phyloP scores from a whole-genome alignment of 805 yeast species.

The Metschnikowia baotianmanensis region DNA sequence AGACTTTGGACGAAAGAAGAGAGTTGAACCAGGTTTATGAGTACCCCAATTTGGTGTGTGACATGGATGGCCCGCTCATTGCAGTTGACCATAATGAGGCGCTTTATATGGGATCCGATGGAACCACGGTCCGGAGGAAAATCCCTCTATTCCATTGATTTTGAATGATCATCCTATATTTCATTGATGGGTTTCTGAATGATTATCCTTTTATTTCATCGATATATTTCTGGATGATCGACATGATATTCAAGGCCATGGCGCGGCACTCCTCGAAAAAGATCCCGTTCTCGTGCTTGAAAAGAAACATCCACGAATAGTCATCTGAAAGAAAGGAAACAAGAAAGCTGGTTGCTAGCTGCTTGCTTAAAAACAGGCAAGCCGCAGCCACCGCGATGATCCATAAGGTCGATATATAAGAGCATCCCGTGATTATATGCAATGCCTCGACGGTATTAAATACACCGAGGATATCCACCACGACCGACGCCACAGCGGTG shows the following conservation, averaged over 20 bases:
- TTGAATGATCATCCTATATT: too few species aligned
- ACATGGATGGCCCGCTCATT: conserved; percentile 84
- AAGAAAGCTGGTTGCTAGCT: conserved; percentile 10
- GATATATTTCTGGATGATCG: too few species aligned
- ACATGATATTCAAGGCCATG: background rate
- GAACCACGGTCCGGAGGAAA: conserved; percentile 26
- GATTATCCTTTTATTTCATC: too few species aligned
- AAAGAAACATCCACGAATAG: conserved; percentile 4
- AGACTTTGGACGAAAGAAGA: conserved; percentile 75
- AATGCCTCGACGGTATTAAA: conserved; percentile 64
- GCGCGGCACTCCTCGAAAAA: background rate
- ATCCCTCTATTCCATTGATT: conserved; percentile 15
- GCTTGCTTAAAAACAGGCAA: conserved; percentile 12
- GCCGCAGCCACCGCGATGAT: conserved; percentile 9
- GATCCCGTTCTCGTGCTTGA: conserved; percentile 6
- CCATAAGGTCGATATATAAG: conserved; percentile 8
- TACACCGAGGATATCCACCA: conserved; percentile 59
- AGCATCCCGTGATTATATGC: conserved; percentile 11
- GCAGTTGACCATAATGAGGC: conserved; percentile 55
- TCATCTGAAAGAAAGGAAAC: conserved; percentile 6
- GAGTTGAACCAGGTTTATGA: conserved; percentile 70
- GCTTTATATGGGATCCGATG: conserved; percentile 29
- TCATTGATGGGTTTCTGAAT: too few species aligned
- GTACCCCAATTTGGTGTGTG: conserved; percentile 68
- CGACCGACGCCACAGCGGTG: conserved; percentile 57